Percentiles rank a stretch among this genome's conserved stretches.
These are phyloP conservation scores for Grifola frondosa DNA, from an alignment of 1,284 basidiomycete genomes.

Conservation along the genomic window DNA sequence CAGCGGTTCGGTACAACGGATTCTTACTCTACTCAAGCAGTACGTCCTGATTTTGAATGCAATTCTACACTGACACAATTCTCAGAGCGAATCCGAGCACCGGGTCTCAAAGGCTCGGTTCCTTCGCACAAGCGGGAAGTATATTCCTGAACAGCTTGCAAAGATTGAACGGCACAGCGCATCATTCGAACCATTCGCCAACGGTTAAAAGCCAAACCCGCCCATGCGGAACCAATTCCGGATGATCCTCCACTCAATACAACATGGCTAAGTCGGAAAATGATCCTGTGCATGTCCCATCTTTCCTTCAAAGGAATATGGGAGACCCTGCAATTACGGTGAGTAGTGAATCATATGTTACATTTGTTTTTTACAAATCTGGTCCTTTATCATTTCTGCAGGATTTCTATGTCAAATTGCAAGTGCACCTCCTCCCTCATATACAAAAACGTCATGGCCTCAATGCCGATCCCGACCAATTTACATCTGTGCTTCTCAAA, in stretches of 20 bases:
- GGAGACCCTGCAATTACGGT: background rate
- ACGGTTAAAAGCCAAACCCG: background rate
- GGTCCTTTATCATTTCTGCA: no score
- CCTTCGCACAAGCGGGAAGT: constrained; percentile 1
- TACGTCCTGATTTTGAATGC: no score
- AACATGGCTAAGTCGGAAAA: background rate
- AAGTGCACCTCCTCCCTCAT: background rate
- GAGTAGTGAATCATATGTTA: no score
- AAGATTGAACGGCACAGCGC: constrained; percentile 3
- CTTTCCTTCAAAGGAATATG: background rate
- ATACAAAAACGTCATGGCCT: background rate
- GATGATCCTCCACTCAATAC: background rate
- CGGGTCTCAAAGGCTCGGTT: background rate
- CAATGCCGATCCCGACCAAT: no score
- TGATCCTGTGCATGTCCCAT: background rate
- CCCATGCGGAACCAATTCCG: background rate
- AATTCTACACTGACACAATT: no score
- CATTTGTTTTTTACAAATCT: no score
- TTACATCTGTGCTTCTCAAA: background rate
- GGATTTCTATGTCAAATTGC: background rate
- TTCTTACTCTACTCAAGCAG: constrained; percentile 18
- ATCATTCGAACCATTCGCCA: no score
- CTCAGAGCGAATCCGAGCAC: constrained; percentile 2
- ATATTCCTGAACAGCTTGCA: background rate
- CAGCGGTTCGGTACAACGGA: constrained; percentile 21